Percentiles rank a stretch among this genome's conserved stretches.
Conservation (phyloP, 2,329 filamentous ascomycete species). For the Proliferodiscus dingleyae region DNA sequence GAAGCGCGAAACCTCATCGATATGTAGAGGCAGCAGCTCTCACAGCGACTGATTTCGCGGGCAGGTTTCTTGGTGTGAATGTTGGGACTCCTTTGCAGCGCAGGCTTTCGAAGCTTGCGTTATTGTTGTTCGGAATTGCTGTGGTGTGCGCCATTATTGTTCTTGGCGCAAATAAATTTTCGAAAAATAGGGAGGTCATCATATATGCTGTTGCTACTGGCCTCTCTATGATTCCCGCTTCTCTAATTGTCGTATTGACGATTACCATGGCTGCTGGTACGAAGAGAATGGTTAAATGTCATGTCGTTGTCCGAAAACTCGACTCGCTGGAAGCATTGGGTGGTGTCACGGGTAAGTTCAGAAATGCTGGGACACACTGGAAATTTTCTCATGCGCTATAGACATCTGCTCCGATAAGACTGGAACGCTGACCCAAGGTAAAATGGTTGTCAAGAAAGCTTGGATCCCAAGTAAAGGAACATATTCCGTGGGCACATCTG, state of each 20-base stretch:
- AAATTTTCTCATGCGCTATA: constrained; percentile 68
- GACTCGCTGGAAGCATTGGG: constrained; percentile 36
- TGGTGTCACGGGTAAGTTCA: no score
- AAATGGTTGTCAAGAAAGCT: constrained; percentile 56
- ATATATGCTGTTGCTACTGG: no score
- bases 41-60: constrained; percentile 43
- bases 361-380: no score
- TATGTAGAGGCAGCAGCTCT: constrained; percentile 46
- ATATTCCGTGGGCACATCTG: constrained; percentile 47
- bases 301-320: no score
- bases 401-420: constrained; percentile 78
- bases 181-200: no score
- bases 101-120: constrained; percentile 60
- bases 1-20: constrained; percentile 41
- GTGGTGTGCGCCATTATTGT: constrained; percentile 37
- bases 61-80: constrained; percentile 53
- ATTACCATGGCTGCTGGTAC: no score
- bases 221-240: no score
- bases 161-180: constrained; percentile 40
- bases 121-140: constrained; percentile 57
- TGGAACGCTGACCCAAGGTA: constrained; percentile 56
- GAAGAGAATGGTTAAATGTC: no score
- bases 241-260: no score
- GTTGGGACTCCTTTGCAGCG: constrained; percentile 62
- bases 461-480: constrained; percentile 50